A percentile compares a stretch with the other conserved stretches of the same genome.
phyloP scores from a whole-genome alignment of 2,329 filamentous ascomycete species.

The Phoma herbarum region DNA sequence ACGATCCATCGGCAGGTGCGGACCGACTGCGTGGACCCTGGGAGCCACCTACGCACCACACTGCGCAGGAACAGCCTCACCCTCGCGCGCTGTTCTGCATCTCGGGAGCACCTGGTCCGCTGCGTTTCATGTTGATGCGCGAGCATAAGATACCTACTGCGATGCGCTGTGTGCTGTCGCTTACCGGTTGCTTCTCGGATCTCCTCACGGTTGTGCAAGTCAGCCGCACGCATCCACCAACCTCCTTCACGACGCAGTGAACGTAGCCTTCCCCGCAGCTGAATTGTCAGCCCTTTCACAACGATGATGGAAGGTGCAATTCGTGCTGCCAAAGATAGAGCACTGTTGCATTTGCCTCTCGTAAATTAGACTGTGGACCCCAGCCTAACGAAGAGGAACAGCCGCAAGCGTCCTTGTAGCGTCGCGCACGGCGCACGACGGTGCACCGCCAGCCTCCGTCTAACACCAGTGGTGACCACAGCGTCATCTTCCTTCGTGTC shows the following conservation, averaged over 20 bases:
- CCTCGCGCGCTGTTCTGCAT: constrained; percentile 1
- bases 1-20: constrained; percentile 4
- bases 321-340: constrained; percentile 19
- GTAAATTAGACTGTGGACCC: constrained; percentile 14
- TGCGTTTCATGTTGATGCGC: constrained; percentile 5
- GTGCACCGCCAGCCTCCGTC: constrained; percentile 4
- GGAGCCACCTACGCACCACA: not conserved
- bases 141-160: constrained; percentile 2
- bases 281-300: constrained; percentile 4
- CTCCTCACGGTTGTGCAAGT: constrained; percentile 14
- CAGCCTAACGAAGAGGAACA: constrained; percentile 12
- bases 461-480: constrained; percentile 10
- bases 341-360: constrained; percentile 17
- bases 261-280: constrained; percentile 6
- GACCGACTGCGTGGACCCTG: constrained; percentile 14
- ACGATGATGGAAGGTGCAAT: constrained; percentile 5
- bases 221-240: constrained; percentile 4
- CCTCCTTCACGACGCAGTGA: not conserved
- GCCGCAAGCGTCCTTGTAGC: constrained; percentile 18
- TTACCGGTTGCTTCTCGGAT: constrained; percentile 12
- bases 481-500: constrained; percentile 19
- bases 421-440: constrained; percentile 16
- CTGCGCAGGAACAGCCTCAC: constrained; percentile 8
- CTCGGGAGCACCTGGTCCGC: not conserved
- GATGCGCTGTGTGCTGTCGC: constrained; percentile 5